phyloP scores from a whole-genome alignment of 768 basidiomycete species.

The Boletus vermiculosoides region DNA sequence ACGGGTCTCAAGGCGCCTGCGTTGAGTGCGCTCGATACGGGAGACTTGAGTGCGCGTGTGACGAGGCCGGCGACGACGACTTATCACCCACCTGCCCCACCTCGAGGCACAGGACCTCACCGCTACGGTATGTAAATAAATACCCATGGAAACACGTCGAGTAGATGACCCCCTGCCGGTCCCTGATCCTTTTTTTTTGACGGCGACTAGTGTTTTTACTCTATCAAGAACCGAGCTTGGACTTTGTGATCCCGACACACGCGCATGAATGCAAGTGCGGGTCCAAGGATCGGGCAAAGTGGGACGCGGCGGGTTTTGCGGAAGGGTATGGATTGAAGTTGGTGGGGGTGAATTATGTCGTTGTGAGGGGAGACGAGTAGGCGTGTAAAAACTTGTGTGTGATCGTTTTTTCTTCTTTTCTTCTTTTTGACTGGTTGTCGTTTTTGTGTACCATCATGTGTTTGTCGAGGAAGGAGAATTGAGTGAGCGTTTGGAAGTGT shows the following conservation, averaged over 20 bases:
- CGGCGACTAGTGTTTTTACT: constrained; percentile 49
- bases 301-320: constrained; percentile 57
- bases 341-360: constrained; percentile 59
- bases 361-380: constrained; percentile 34
- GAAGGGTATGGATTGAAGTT: constrained; percentile 50
- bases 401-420: too few relatives aligned
- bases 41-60: constrained; percentile 39
- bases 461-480: too few relatives aligned
- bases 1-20: constrained; percentile 41
- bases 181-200: neutral
- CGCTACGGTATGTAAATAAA: constrained; percentile 47
- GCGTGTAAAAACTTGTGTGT: neutral
- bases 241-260: constrained; percentile 41
- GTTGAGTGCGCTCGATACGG: constrained; percentile 29
- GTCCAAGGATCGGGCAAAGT: constrained; percentile 47
- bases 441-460: neutral
- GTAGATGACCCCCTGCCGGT: neutral
- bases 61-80: constrained; percentile 50
- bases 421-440: neutral
- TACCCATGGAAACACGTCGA: neutral
- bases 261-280: constrained; percentile 47
- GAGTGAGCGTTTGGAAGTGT: neutral
- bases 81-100: constrained; percentile 57
- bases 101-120: constrained; percentile 51
- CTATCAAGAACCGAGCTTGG: constrained; percentile 52